These are phyloP conservation scores for Lepiota venenata DNA, from an alignment of 768 basidiomycete genomes.

Conservation along the genomic window DNA sequence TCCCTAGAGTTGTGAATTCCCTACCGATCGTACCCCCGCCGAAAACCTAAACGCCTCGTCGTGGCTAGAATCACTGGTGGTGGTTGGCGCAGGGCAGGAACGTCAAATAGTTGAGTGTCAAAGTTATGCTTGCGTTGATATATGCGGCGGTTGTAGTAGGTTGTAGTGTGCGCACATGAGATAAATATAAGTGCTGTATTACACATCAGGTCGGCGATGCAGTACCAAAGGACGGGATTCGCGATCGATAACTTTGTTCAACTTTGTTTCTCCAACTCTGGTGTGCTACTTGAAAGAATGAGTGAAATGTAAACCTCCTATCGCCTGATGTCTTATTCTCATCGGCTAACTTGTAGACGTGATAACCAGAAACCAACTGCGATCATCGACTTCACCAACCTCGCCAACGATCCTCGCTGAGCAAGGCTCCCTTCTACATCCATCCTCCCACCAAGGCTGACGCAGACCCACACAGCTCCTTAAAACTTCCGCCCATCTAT, in stretches of 20 bases:
- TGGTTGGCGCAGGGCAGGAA: constrained; percentile 85
- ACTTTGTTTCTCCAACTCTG: no score
- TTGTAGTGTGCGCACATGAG: no score
- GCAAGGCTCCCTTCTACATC: no score
- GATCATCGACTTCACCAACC: not conserved
- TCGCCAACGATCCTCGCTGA: not conserved
- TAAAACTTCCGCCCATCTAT: no score
- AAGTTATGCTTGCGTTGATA: constrained; percentile 31
- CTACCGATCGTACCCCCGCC: constrained; percentile 71
- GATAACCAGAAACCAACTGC: no score
- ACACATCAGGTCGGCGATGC: no score
- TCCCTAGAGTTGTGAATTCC: constrained; percentile 85
- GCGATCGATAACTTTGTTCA: no score
- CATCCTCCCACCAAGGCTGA: not conserved
- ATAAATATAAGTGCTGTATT: no score
- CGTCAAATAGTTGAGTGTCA: constrained; percentile 83
- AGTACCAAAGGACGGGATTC: no score
- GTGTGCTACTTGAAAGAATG: not conserved
- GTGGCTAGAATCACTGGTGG: constrained; percentile 32
- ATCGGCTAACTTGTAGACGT: no score
- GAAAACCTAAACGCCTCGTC: constrained; percentile 29
- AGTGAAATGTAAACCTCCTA: not conserved
- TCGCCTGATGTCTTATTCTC: not conserved
- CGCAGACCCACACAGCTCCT: no score
- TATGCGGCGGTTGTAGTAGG: no score